These are phyloP conservation scores for Xylariomycetidae sp. DNA, from an alignment of 2,329 filamentous ascomycete genomes.

Conservation along the genomic window DNA sequence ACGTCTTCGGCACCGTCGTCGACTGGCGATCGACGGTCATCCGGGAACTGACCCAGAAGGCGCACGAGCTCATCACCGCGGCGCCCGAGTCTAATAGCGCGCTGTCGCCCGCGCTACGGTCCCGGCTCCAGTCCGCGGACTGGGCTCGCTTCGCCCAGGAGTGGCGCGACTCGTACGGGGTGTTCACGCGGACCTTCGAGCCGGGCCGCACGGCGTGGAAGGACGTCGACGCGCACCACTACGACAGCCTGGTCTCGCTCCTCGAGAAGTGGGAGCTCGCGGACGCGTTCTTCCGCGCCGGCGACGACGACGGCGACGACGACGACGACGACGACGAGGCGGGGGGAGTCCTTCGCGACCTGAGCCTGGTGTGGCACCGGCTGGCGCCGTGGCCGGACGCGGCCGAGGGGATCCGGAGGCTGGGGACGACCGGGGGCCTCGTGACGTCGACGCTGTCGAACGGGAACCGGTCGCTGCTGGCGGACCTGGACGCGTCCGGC, in stretches of 20 bases:
- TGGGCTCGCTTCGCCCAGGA: conserved; percentile 64
- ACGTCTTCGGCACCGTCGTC: conserved; percentile 77
- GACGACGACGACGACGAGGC: conserved; percentile 56
- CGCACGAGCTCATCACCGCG: conserved; percentile 44
- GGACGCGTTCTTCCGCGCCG: conserved; percentile 60
- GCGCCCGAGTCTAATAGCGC: conserved; percentile 36
- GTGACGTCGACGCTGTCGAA: conserved; percentile 68
- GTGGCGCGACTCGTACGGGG: conserved; percentile 62
- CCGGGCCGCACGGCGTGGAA: conserved; percentile 50
- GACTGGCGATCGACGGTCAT: conserved; percentile 70
- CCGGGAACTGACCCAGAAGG: conserved; percentile 49
- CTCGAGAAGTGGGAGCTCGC: conserved; percentile 51
- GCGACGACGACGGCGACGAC: no score
- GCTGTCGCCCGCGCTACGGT: conserved; percentile 41
- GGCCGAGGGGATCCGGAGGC: conserved; percentile 45
- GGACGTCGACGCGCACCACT: conserved; percentile 69
- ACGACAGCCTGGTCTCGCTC: conserved; percentile 55
- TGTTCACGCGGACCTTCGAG: conserved; percentile 54
- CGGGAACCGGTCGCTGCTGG: conserved; percentile 63
- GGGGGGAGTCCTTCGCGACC: conserved; percentile 48
- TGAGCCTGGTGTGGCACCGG: conserved; percentile 68
- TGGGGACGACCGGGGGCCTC: conserved; percentile 50
- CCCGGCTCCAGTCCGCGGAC: conserved; percentile 45
- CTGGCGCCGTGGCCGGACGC: conserved; percentile 67
- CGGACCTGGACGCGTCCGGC: conserved; percentile 57